These are phyloP conservation scores for Smallanthus sonchifolius DNA, from an alignment of 129 eudicot species.

Conservation along the genomic window DNA sequence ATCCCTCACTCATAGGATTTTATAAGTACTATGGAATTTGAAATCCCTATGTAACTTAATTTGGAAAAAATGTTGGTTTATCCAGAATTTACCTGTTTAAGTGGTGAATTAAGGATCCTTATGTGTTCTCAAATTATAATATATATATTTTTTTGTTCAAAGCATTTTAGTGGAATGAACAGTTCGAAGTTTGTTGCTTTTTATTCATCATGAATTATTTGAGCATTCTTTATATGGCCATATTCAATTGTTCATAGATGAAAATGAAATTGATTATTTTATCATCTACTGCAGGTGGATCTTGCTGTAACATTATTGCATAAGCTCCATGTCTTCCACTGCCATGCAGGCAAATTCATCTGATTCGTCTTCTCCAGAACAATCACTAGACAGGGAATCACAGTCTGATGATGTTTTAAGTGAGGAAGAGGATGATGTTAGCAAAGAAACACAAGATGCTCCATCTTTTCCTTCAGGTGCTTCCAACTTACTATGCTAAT, in stretches of 20 bases:
- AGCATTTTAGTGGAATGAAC: background rate
- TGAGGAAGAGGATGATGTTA: conserved; percentile 60
- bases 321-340: conserved; percentile 35
- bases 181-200: background rate
- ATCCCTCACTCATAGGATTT: too few relatives aligned
- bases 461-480: conserved; percentile 33
- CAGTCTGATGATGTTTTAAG: conserved; percentile 59
- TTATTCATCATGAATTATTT: background rate
- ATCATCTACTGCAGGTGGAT: conserved; percentile 27
- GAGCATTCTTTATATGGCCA: conserved; percentile 1
- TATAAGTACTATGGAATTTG: too few relatives aligned
- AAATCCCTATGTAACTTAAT: background rate
- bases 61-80: background rate
- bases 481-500: conserved; percentile 3
- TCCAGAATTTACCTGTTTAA: background rate
- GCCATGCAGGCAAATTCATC: conserved; percentile 40
- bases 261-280: conserved; percentile 25
- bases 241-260: conserved; percentile 22
- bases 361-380: conserved; percentile 60
- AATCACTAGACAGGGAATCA: conserved; percentile 60
- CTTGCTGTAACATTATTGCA: conserved; percentile 36
- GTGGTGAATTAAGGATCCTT: background rate
- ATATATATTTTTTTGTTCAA: background rate
- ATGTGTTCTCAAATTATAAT: background rate
- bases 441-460: conserved; percentile 44